Evolutionary conservation across 495 filamentous ascomycete genomes (phyloP).

Genomic region (Usnea hakonensis): DNA sequence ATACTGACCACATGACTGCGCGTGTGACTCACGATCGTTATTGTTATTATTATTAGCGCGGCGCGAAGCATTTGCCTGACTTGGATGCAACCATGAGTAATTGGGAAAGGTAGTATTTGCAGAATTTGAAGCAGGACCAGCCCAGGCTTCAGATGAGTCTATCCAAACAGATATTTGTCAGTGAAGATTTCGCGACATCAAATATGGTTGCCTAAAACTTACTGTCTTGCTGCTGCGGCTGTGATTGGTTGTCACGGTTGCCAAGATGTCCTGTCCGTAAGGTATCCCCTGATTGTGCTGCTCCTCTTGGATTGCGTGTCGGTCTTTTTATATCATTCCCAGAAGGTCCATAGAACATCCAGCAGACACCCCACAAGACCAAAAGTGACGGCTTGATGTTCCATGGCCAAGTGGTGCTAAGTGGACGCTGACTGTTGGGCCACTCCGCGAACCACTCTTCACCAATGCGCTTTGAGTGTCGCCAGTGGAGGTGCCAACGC

Average conservation of each 20-base stretch:
- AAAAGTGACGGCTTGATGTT: conserved; percentile 41
- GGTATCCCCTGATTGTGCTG: conserved; percentile 4
- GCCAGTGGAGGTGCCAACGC: conserved; percentile 25
- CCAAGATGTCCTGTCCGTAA: conserved; percentile 10
- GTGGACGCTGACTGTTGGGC: conserved; percentile 34
- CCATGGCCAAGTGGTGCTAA: conserved; percentile 50
- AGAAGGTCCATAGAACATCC: conserved; percentile 41
- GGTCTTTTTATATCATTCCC: background rate
- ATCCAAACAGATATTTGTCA: background rate
- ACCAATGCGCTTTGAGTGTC: conserved; percentile 14
- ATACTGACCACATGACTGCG: conserved; percentile 14
- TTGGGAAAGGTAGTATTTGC: conserved; percentile 14
- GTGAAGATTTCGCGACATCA: background rate
- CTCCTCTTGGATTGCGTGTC: conserved; percentile 10
- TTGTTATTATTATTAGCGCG: conserved; percentile 20
- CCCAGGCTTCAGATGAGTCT: conserved; percentile 11
- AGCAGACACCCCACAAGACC: conserved; percentile 50
- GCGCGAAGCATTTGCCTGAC: conserved; percentile 10
- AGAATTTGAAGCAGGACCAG: conserved; percentile 10
- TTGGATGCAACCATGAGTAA: conserved; percentile 18
- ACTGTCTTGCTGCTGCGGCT: background rate
- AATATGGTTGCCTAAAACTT: background rate
- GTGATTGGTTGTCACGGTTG: background rate
- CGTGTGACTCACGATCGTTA: conserved; percentile 20
- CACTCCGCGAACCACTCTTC: conserved; percentile 28